Conservation (phyloP, 768 basidiomycete species). For the Tricholoma saponaceum region DNA sequence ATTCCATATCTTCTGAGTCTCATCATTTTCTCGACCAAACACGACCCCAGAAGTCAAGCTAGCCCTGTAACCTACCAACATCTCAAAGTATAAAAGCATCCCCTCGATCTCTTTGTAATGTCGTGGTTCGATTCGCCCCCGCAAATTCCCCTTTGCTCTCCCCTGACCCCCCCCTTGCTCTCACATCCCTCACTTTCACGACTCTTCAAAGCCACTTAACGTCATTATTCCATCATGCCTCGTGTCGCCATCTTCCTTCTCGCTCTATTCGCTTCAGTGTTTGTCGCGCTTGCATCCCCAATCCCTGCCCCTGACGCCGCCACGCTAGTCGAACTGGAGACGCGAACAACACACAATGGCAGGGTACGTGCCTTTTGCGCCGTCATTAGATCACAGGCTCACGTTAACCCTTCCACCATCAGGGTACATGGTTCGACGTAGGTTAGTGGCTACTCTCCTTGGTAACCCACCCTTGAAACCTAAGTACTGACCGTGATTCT, state of each 20-base stretch:
- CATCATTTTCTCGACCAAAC: constrained; percentile 9
- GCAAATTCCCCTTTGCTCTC: constrained; percentile 11
- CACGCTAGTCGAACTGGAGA: constrained; percentile 33
- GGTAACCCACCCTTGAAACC: background rate
- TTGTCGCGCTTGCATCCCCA: constrained; percentile 43
- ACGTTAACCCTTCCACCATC: constrained; percentile 8
- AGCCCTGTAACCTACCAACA: constrained; percentile 4
- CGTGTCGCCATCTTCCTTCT: constrained; percentile 31
- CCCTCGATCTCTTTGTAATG: constrained; percentile 17
- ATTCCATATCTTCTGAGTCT: background rate
- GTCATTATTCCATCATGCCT: constrained; percentile 29
- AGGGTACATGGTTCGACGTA: constrained; percentile 70
- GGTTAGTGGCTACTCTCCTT: constrained; percentile 24
- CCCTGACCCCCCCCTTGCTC: constrained; percentile 3
- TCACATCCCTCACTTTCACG: background rate
- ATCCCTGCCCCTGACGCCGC: constrained; percentile 30
- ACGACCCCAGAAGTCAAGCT: constrained; percentile 5
- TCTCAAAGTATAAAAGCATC: constrained; percentile 17
- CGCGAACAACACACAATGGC: constrained; percentile 51
- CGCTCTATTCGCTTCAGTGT: constrained; percentile 38
- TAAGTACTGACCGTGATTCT: constrained; percentile 4
- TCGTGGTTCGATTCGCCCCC: constrained; percentile 11
- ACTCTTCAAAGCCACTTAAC: constrained; percentile 7
- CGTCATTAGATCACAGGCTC: constrained; percentile 1
- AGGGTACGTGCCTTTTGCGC: constrained; percentile 37